phyloP scores from a whole-genome alignment of 176 grass and related monocot genomes.

The Microstegium vimineum region DNA sequence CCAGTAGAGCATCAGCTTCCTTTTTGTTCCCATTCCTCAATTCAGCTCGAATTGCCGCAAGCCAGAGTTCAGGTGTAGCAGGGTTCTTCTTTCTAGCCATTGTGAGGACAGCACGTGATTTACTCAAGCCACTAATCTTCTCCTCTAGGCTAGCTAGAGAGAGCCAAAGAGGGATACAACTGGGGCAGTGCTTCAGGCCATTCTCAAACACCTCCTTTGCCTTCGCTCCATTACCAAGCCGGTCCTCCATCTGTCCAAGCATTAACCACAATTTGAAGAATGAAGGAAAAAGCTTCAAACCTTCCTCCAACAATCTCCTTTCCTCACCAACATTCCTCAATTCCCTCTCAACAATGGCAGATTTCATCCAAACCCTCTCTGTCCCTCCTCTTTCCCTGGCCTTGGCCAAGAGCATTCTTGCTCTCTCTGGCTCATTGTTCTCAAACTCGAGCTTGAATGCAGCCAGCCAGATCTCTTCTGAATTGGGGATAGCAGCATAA shows the following conservation, averaged over 20 bases:
- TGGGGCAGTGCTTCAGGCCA: slow-evolving; percentile 66
- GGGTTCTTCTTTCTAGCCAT: slow-evolving; percentile 89
- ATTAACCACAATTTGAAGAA: slow-evolving; percentile 93
- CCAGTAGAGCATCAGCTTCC: slow-evolving; percentile 76
- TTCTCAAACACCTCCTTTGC: slow-evolving; percentile 78
- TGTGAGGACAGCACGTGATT: slow-evolving; percentile 82
- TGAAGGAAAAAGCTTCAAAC: slow-evolving; percentile 70
- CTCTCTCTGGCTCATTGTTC: slow-evolving; percentile 94
- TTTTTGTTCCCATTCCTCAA: slow-evolving; percentile 74
- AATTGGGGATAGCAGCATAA: slow-evolving; percentile 88
- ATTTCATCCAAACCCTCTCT: slow-evolving; percentile 98
- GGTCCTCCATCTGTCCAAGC: slow-evolving; percentile 93
- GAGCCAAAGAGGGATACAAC: slow-evolving; percentile 83
- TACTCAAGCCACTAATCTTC: slow-evolving; percentile 75
- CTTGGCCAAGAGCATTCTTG: slow-evolving; percentile 88
- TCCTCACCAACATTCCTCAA: slow-evolving; percentile 65
- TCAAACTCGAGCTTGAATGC: slow-evolving; percentile 99
- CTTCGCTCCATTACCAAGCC: slow-evolving; percentile 46
- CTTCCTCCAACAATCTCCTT: slow-evolving; percentile 84
- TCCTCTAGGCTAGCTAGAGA: slow-evolving; percentile 82
- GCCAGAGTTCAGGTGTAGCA: slow-evolving; percentile 85
- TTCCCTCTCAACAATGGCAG: slow-evolving; percentile 86
- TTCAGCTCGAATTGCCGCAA: slow-evolving; percentile 76
- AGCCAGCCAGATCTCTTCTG: slow-evolving; percentile 92
- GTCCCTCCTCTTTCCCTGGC: slow-evolving; percentile 93